Base-by-base conservation (phyloP, 2,329 filamentous ascomycete genomes). In the Clarireedia homoeocarpa region DNA sequence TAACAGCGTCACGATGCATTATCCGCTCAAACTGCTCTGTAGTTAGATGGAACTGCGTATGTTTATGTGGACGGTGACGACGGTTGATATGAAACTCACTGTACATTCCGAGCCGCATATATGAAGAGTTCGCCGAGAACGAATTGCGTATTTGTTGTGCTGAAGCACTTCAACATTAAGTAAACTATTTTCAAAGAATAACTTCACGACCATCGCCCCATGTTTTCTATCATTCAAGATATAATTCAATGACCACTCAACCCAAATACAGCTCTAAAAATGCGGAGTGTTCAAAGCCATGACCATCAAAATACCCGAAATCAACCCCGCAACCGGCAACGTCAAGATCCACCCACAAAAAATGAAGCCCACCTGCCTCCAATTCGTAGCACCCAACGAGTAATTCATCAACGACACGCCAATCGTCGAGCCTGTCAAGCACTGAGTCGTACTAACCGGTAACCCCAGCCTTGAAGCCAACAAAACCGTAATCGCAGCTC, bases 401-500 rank as follows among this genome's bases (percentile, higher is more conserved):
- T 85, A 85, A 69, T 89, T 89, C 77, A 85, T 89, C 24, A 90
- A 80, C 66, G 85, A 86, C 48, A 90, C 86, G 57, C 86, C 86
- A 47, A 89, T 83, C 0, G 85, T 89, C 17, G 86, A 86, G 51
- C 87, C 86, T 10, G 86, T 89, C 69, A 90, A 89, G 71, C 86
- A 90, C 85, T 86, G 85, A n/a, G 83, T 84, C 4, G 84, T 90
- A 0, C 86, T 89, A 27, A 90, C 86, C 44, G 86, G 86, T 0
- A 90, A 82, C 1, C 79, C 81, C 75, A 79, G 88, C 68, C 51
- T 88, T 0, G 84, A 88, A 74, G 88, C 88, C 69, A 90, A 72
- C 20, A 90, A 79, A 57, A 89, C 81, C 10, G 86, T 89, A 61
- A 90, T 82, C 63, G 87, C 85, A 44, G 86, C 85, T 46, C 86